Percentiles rank a stretch among this genome's conserved stretches.
Conservation (phyloP, 805 yeast species). For the Saturnispora diversa region DNA sequence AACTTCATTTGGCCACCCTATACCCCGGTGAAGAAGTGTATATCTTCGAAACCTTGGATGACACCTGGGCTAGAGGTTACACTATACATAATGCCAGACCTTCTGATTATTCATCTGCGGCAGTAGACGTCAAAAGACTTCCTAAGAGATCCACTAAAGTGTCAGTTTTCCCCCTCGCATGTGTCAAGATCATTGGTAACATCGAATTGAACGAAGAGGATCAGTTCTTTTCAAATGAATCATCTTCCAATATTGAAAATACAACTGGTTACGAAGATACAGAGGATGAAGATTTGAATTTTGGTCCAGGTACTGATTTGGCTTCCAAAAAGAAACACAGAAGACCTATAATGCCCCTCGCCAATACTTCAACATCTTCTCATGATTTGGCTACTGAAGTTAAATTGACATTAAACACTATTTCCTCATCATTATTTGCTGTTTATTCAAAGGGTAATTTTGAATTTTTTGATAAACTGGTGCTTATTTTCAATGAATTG, state of each 20-base stretch:
- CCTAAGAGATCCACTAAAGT: slow-evolving; percentile 48
- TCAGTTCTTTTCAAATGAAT: not conserved
- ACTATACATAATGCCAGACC: slow-evolving; percentile 61
- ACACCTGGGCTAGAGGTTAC: slow-evolving; percentile 76
- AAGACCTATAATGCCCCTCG: slow-evolving; percentile 49
- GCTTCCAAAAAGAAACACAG: slow-evolving; percentile 15
- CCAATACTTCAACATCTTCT: slow-evolving; percentile 34
- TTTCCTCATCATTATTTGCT: slow-evolving; percentile 59
- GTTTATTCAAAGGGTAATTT: slow-evolving; percentile 67
- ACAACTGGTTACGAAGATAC: slow-evolving; percentile 12
- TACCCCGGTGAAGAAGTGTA: slow-evolving; percentile 15
- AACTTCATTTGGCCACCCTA: slow-evolving; percentile 7
- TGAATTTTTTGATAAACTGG: slow-evolving; percentile 49
- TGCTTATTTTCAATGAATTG: slow-evolving; percentile 44
- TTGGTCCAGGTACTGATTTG: slow-evolving; percentile 3
- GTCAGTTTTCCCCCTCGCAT: slow-evolving; percentile 55
- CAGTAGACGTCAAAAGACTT: slow-evolving; percentile 51
- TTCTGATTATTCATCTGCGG: slow-evolving; percentile 54
- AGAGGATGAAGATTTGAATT: slow-evolving; percentile 10
- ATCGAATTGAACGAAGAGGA: slow-evolving; percentile 18
- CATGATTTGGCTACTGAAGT: slow-evolving; percentile 45
- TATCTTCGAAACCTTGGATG: slow-evolving; percentile 14
- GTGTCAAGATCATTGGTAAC: slow-evolving; percentile 38
- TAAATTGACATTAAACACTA: slow-evolving; percentile 45
- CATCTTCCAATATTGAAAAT: slow-evolving; percentile 9